These are phyloP conservation scores for Zygoascus ofunaensis DNA, from an alignment of 805 yeast species.

Conservation along the genomic window DNA sequence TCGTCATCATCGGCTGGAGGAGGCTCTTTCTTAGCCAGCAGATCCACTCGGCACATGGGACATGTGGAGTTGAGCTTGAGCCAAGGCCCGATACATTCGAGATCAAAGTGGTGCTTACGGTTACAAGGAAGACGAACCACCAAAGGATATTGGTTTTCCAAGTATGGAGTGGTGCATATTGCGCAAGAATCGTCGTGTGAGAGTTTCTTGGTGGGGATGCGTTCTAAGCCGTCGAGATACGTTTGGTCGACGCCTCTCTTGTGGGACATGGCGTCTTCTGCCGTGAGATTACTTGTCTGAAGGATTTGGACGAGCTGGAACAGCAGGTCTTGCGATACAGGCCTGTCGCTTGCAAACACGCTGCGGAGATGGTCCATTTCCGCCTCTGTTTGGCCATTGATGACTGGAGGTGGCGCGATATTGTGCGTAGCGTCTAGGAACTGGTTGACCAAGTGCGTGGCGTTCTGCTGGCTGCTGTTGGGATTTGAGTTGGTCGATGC, in stretches of 20 bases:
- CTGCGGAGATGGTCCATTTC: neutral
- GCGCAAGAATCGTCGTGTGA: slow-evolving; percentile 57
- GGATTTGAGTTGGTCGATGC: neutral
- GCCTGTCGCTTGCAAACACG: neutral
- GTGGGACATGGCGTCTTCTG: neutral
- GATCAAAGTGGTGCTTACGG: slow-evolving; percentile 63
- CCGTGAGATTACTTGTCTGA: neutral
- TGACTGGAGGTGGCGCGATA: neutral
- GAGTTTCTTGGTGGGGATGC: slow-evolving; percentile 45
- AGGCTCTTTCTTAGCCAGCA: slow-evolving; percentile 40
- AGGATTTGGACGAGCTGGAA: neutral
- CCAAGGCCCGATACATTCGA: slow-evolving; percentile 92
- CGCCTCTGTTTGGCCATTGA: neutral
- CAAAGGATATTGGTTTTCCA: slow-evolving; percentile 67
- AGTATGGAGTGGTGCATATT: slow-evolving; percentile 68
- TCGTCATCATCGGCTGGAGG: slow-evolving; percentile 34
- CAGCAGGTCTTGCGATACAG: neutral
- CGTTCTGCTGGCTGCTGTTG: neutral
- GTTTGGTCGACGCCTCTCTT: slow-evolving; percentile 44
- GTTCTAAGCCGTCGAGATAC: slow-evolving; percentile 66
- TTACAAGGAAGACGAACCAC: slow-evolving; percentile 69
- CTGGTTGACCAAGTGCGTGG: neutral
- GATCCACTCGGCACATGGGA: slow-evolving; percentile 77
- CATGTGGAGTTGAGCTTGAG: slow-evolving; percentile 51
- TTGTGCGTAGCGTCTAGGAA: neutral